Evolutionary conservation across 2,329 filamentous ascomycete genomes (phyloP), one percentile per base, ranked within the genome.

Genomic region (Cephalotrichum gorgonifer): DNA sequence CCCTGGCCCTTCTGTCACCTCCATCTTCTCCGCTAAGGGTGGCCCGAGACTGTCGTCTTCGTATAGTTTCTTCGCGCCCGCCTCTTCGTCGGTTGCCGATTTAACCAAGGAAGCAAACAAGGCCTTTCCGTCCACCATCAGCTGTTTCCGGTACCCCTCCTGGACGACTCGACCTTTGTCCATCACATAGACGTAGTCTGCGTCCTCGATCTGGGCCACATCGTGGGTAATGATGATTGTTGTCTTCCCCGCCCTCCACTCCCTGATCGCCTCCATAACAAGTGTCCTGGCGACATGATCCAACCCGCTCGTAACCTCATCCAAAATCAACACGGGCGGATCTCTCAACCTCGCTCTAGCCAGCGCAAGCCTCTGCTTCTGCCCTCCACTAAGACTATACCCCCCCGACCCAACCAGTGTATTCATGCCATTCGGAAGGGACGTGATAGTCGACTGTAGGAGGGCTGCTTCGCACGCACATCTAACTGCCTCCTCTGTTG

Each of bases 201-300:
- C 63, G 0, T 79, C 67, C 4, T 68, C 62, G 9, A 97, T 91
- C 55, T 91, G 85, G 0, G 79, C 76, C 28, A 93, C 76, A 54
- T 97, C 88, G 58, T 97, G 91, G 0, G 93, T 96, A 57, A 97
- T 91, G 55, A 97, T 80, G 47, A 97, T 86, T 0, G 91, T 97
- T 0, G 90, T 96, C 61, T 87, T 93, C 0, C 78, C 83, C 31
- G 67, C 70, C 22, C 93, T 76, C 91, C 89, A 96, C 20, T 75
- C 60, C 7, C 88, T 75, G 47, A 96, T 83, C 0, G 82, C 79
- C 39, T 85, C 78, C 73, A 95, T 83, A 33, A 95, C 76, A 12
- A 81, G 64, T 0, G 67, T 67, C 52, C 83, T 77, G 50, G 77
- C 90, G 9, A 76, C 71, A n/a, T 82, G 78, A 57, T 97, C 91